Percentiles rank a stretch among this genome's conserved stretches.
Conservation (phyloP, 495 filamentous ascomycete species). For the Neurospora tetrasperma region DNA sequence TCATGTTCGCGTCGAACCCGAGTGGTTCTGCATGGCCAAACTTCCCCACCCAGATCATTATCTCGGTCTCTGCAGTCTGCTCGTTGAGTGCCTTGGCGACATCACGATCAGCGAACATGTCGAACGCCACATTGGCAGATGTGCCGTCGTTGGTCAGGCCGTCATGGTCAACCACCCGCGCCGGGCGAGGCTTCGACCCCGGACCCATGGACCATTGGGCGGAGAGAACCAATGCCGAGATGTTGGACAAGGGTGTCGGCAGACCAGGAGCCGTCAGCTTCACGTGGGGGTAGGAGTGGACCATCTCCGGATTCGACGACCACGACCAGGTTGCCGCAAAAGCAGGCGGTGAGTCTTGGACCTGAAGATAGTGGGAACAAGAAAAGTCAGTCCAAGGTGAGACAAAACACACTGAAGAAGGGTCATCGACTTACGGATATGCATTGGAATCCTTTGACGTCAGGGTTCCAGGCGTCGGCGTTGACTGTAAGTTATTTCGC, state of each 20-base stretch:
- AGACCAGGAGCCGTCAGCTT: constrained; percentile 15
- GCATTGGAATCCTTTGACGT: constrained; percentile 19
- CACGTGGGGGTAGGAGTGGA: constrained; percentile 27
- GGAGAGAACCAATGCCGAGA: constrained; percentile 17
- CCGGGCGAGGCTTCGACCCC: constrained; percentile 14
- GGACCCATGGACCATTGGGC: constrained; percentile 23
- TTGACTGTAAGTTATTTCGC: constrained; percentile 5
- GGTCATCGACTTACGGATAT: constrained; percentile 15
- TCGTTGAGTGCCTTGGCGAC: constrained; percentile 8
- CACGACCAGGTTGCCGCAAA: constrained; percentile 24
- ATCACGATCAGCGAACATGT: constrained; percentile 22
- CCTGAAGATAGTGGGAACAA: constrained; percentile 5
- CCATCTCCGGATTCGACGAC: constrained; percentile 10
- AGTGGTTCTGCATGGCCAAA: constrained; percentile 16
- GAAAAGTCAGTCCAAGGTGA: neutral
- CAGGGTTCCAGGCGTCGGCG: constrained; percentile 24
- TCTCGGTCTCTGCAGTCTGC: constrained; percentile 19
- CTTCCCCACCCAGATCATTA: constrained; percentile 23
- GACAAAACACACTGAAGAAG: neutral
- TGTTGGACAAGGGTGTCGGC: constrained; percentile 20
- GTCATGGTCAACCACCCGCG: constrained; percentile 7
- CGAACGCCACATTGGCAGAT: constrained; percentile 23
- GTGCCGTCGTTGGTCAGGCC: constrained; percentile 11
- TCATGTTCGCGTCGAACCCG: constrained; percentile 7
- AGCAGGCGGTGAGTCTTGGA: constrained; percentile 20